These are phyloP conservation scores for Phoma sp. DNA, from an alignment of 2,329 filamentous ascomycete genomes.

Conservation along the genomic window DNA sequence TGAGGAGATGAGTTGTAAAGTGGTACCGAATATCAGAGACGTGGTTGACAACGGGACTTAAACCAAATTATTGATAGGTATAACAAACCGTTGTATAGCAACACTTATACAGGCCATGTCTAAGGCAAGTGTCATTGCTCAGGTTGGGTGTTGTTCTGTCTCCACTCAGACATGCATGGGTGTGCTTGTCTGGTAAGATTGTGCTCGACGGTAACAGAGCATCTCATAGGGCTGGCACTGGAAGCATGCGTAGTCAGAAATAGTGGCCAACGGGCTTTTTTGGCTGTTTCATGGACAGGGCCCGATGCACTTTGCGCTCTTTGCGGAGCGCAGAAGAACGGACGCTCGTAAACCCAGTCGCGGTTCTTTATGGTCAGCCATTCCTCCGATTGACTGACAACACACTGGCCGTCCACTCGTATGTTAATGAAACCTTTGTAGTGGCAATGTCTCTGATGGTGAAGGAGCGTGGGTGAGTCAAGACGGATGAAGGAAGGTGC, in stretches of 20 bases:
- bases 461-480: not conserved
- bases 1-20: not conserved
- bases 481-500: not conserved
- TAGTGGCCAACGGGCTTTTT: not conserved
- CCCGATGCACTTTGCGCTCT: not conserved
- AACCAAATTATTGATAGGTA: not conserved
- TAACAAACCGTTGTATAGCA: not conserved
- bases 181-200: constrained; percentile 10
- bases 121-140: constrained; percentile 3
- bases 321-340: not conserved
- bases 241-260: not conserved
- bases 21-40: not conserved
- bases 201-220: not conserved
- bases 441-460: not conserved
- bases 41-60: not conserved
- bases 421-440: not conserved
- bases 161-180: constrained; percentile 5
- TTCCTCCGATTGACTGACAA: not conserved
- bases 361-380: not conserved
- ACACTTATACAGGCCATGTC: not conserved
- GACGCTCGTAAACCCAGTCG: not conserved
- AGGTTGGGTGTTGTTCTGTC: not conserved
- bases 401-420: not conserved
- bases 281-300: not conserved
- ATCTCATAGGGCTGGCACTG: constrained; percentile 1